phyloP scores from a whole-genome alignment of 495 filamentous ascomycete genomes.

The Baudoinia panamericana region DNA sequence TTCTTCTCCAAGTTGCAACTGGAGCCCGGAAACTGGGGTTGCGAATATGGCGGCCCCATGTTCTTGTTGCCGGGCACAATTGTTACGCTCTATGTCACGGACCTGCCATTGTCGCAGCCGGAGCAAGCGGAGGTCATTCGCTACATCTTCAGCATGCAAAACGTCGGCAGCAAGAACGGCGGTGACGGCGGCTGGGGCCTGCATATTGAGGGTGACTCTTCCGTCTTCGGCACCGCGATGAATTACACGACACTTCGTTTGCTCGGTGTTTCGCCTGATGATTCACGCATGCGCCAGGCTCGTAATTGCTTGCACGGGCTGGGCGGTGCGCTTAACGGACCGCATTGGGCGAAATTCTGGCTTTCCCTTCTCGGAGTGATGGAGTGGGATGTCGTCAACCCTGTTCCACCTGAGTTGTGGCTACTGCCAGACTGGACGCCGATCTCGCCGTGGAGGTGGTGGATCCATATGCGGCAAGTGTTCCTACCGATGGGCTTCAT shows the following conservation, averaged over 20 bases:
- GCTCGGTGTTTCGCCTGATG: conserved; percentile 77
- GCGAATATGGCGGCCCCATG: conserved; percentile 85
- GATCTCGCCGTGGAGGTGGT: conserved; percentile 92
- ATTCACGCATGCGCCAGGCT: conserved; percentile 77
- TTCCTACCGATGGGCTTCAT: conserved; percentile 86
- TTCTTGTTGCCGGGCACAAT: conserved; percentile 81
- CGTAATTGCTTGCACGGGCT: conserved; percentile 69
- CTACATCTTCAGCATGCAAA: conserved; percentile 78
- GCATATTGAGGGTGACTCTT: conserved; percentile 90
- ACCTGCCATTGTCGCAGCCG: conserved; percentile 71
- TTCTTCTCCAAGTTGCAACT: conserved; percentile 89
- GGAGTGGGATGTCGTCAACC: conserved; percentile 87
- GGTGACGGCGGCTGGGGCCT: conserved; percentile 94
- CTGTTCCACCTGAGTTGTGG: conserved; percentile 87
- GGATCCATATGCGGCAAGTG: conserved; percentile 92
- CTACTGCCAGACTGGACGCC: conserved; percentile 92
- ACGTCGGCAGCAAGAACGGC: conserved; percentile 55
- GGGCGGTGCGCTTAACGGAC: conserved; percentile 70
- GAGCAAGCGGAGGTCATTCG: conserved; percentile 81
- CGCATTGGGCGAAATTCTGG: conserved; percentile 96
- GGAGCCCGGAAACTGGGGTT: conserved; percentile 82
- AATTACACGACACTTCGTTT: conserved; percentile 80
- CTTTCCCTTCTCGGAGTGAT: conserved; percentile 69
- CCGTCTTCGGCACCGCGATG: conserved; percentile 77
- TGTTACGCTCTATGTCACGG: conserved; percentile 80